These are phyloP conservation scores for Elaeis oleifera DNA, from an alignment of 202 grass and related monocot species.

Conservation along the genomic window DNA sequence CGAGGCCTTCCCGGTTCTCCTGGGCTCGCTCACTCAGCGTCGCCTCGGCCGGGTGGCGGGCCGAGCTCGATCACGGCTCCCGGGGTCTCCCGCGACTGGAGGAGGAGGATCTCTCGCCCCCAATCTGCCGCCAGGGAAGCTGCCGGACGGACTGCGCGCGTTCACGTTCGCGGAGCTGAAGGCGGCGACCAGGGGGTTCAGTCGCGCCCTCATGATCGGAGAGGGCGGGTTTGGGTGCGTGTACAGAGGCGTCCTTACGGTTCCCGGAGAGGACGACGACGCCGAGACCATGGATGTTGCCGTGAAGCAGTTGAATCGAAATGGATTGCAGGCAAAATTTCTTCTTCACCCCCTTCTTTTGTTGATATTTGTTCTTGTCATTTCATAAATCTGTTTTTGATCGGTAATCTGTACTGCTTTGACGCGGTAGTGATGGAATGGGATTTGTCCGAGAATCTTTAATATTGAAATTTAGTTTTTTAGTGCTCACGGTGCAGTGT, in stretches of 20 bases:
- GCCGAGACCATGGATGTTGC: slow-evolving; percentile 5
- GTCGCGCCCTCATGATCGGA: slow-evolving; percentile 11
- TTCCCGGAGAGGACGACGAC: neutral
- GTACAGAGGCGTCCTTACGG: slow-evolving; percentile 6
- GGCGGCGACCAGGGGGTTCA: slow-evolving; percentile 16
- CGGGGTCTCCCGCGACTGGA: neutral
- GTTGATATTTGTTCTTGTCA: neutral
- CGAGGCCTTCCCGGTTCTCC: slow-evolving; percentile 15
- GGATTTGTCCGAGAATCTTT: too few species aligned
- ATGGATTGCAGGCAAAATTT: slow-evolving; percentile 13
- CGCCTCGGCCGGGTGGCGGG: neutral
- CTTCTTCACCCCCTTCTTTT: neutral
- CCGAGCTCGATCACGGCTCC: neutral
- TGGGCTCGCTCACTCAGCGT: slow-evolving; percentile 16
- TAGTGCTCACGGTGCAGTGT: too few species aligned
- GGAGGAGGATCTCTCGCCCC: neutral
- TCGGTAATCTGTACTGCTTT: too few species aligned
- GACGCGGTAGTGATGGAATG: too few species aligned
- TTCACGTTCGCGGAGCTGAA: slow-evolving; percentile 11
- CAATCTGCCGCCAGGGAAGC: neutral
- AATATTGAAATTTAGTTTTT: too few species aligned
- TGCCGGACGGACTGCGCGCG: slow-evolving; percentile 5
- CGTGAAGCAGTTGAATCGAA: slow-evolving; percentile 17
- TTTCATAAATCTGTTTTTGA: too few species aligned
- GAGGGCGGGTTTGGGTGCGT: slow-evolving; percentile 20